Conservation (phyloP, 768 basidiomycete genomes). For the Rhodotorula diobovata region DNA sequence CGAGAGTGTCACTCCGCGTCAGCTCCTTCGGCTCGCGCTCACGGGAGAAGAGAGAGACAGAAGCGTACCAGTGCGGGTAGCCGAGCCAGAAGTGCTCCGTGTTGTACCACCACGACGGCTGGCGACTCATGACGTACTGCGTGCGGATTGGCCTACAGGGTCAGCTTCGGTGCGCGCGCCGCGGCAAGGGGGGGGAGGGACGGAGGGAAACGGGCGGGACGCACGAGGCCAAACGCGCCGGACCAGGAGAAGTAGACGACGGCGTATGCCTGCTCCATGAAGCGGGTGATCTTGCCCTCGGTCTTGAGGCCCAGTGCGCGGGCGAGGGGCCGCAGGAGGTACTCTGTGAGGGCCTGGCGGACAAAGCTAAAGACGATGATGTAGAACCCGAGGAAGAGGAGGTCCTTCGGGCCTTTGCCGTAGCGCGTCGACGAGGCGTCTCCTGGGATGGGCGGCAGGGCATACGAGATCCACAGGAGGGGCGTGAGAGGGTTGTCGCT, state of each 20-base stretch:
- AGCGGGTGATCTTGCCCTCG: constrained; percentile 66
- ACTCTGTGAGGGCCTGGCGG: constrained; percentile 67
- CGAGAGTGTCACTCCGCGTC: constrained; percentile 41
- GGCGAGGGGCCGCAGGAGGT: constrained; percentile 64
- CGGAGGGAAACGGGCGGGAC: constrained; percentile 45
- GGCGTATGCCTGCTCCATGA: constrained; percentile 88
- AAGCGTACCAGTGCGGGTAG: constrained; percentile 42
- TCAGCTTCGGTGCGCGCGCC: background rate
- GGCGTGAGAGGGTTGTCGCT: constrained; percentile 65
- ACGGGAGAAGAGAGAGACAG: background rate
- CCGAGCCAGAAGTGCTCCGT: constrained; percentile 79
- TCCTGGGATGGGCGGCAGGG: constrained; percentile 54
- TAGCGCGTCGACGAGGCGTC: constrained; percentile 54
- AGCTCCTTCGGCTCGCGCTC: too few relatives aligned
- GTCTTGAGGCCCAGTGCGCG: constrained; percentile 65
- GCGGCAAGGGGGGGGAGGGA: background rate
- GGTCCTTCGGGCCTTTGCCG: constrained; percentile 64
- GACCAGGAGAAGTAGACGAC: constrained; percentile 69
- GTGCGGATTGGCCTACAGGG: background rate
- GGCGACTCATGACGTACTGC: constrained; percentile 73
- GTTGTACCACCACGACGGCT: constrained; percentile 80
- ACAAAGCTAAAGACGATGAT: constrained; percentile 84
- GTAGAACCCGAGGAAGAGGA: constrained; percentile 74
- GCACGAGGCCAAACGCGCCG: constrained; percentile 71
- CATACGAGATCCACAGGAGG: constrained; percentile 68